Percentiles rank a stretch among this genome's conserved stretches.
Evolutionary conservation across 306 rosid genomes (phyloP).

Genomic region (Mimosa bimucronata): DNA sequence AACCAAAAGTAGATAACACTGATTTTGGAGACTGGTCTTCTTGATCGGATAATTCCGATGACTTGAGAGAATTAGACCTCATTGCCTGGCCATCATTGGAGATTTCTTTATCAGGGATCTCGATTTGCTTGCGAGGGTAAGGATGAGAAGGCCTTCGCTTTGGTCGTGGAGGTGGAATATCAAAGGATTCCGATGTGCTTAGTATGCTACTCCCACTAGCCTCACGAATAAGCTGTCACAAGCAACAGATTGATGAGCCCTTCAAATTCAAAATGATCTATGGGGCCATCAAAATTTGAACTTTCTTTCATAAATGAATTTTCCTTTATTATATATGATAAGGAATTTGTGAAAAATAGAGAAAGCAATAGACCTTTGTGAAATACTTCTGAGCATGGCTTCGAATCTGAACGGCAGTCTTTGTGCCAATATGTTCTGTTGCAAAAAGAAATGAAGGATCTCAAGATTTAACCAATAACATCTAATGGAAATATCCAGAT

Average conservation of each 20-base stretch:
- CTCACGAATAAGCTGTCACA: constrained; percentile 59
- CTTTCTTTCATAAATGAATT: constrained; percentile 32
- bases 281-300: constrained; percentile 35
- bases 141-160: constrained; percentile 85
- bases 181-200: constrained; percentile 50
- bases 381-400: constrained; percentile 97
- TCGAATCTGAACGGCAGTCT: constrained; percentile 92
- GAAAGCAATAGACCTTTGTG: constrained; percentile 71
- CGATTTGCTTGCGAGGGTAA: constrained; percentile 75
- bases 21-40: constrained; percentile 78
- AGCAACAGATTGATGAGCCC: constrained; percentile 30
- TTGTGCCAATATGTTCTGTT: constrained; percentile 80
- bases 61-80: constrained; percentile 52
- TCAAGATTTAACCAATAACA: constrained; percentile 24
- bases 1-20: constrained; percentile 51
- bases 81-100: constrained; percentile 34
- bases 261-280: constrained; percentile 24
- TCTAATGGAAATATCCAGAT: constrained; percentile 6
- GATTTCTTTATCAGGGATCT: constrained; percentile 28
- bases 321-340: no score
- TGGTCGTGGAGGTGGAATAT: constrained; percentile 91
- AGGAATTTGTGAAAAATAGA: constrained; percentile 33
- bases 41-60: constrained; percentile 46
- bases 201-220: constrained; percentile 42
- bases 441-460: constrained; percentile 32